These are phyloP conservation scores for Trapa bicornis DNA, from an alignment of 345 rosid species.

Conservation along the genomic window DNA sequence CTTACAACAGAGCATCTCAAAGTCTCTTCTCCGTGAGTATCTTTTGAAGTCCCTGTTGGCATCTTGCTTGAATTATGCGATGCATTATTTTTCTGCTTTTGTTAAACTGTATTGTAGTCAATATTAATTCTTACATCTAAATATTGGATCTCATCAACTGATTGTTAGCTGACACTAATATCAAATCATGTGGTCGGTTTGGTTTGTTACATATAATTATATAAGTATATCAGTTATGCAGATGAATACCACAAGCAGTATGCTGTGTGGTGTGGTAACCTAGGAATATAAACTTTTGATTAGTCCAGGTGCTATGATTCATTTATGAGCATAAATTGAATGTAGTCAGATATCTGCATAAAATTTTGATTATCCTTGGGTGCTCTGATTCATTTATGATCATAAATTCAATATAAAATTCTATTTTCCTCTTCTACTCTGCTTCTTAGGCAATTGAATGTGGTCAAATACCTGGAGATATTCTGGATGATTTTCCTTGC, in stretches of 20 bases:
- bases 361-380: neutral
- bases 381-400: neutral
- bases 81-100: neutral
- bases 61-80: neutral
- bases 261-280: neutral
- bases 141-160: neutral
- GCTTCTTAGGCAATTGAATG: conserved; percentile 71
- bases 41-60: conserved; percentile 2
- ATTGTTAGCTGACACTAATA: neutral
- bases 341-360: conserved; percentile 62
- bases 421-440: neutral
- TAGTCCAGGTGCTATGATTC: neutral
- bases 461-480: conserved; percentile 78
- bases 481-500: conserved; percentile 65
- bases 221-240: too few species aligned
- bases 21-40: conserved; percentile 59
- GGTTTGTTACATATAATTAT: neutral
- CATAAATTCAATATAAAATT: neutral
- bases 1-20: conserved; percentile 86
- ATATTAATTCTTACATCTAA: neutral
- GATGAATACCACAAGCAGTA: too few species aligned
- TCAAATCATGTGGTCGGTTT: neutral
- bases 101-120: neutral
- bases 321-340: conserved; percentile 23
- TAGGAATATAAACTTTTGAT: neutral